Evolutionary conservation across 169 alveolate genomes (phyloP), one percentile per base, ranked within the genome.

Genomic region (Babesia caballi): DNA sequence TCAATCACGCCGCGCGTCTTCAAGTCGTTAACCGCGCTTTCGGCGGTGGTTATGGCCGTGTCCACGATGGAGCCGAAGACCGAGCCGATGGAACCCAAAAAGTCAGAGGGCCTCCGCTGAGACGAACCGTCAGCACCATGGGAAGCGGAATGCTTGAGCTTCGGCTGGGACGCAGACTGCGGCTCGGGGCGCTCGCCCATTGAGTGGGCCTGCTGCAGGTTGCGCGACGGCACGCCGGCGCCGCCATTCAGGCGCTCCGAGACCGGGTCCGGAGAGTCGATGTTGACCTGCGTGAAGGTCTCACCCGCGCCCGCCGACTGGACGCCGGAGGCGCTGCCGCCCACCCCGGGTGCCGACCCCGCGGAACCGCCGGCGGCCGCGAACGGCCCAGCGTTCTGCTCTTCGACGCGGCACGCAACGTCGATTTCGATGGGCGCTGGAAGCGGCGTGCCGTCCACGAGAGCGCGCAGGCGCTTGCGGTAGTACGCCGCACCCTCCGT

Each of bases 401-500:
- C 70, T 51, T 82, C 82, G 9, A 61, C 76, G 19, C 74, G 73
- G 33, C 41, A 27, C 17, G 87, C 87, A 15, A 78, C 30, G 23
- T 49, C 77, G 7, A 76, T 60, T 11, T 67, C 83, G 41, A 78
- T 65, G 17, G 77, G 66, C 28, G 82, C 78, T 3, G 87, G 87
- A 21, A 78, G 30, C 15, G 74, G 87, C 21, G 72, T 35, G 19
- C 71, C 82, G 32, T 78, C 87, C 11, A 78, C 87, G 25, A 68
- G 21, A 2, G 87, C 87, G 35, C 83, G 66, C 27, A 78, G 59
- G 11, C 65, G 14, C 30, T 59, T 68, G 47, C 91, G 83, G 85
- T 88, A 88, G 74, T 88, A 85, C 9, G 86, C 93, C 40, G 93
- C 91, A 40, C 90, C 93, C 46, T 83, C 87, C 4, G 93, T 88